Percentiles rank a stretch among this genome's conserved stretches.
Conservation (phyloP, 805 yeast genomes). For the Candida xiaguanensis region DNA sequence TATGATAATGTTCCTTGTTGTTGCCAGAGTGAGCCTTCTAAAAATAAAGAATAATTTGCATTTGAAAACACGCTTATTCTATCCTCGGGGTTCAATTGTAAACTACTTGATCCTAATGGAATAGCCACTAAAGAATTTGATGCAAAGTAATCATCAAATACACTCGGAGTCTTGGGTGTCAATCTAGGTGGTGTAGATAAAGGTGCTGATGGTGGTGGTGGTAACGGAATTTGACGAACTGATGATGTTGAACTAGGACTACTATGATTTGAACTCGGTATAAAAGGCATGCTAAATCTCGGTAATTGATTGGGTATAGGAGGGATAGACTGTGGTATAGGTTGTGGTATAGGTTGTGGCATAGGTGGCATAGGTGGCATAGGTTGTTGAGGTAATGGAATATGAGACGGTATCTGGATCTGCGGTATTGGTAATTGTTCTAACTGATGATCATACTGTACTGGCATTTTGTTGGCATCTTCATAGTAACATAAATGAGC, state of each 20-base stretch:
- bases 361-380: constrained; percentile 1
- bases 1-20: constrained; percentile 39
- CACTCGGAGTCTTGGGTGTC: constrained; percentile 1
- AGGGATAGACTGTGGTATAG: not conserved
- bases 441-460: too few relatives aligned
- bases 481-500: constrained; percentile 42
- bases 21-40: constrained; percentile 38
- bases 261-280: constrained; percentile 2
- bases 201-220: constrained; percentile 5
- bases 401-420: not conserved
- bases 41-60: constrained; percentile 31
- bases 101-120: constrained; percentile 33
- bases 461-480: constrained; percentile 9
- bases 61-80: constrained; percentile 28
- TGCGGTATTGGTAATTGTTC: constrained; percentile 7
- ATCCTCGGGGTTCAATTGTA: constrained; percentile 32
- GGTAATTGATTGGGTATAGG: not conserved
- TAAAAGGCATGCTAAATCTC: not conserved
- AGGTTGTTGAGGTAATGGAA: not conserved
- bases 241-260: not conserved
- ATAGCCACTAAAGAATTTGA: constrained; percentile 20
- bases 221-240: not conserved
- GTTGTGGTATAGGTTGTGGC: constrained; percentile 2
- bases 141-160: constrained; percentile 3
- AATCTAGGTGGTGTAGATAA: not conserved